Evolutionary conservation across 1,139 yeast species (phyloP).

Genomic region (Groenewaldozyma sp.): DNA sequence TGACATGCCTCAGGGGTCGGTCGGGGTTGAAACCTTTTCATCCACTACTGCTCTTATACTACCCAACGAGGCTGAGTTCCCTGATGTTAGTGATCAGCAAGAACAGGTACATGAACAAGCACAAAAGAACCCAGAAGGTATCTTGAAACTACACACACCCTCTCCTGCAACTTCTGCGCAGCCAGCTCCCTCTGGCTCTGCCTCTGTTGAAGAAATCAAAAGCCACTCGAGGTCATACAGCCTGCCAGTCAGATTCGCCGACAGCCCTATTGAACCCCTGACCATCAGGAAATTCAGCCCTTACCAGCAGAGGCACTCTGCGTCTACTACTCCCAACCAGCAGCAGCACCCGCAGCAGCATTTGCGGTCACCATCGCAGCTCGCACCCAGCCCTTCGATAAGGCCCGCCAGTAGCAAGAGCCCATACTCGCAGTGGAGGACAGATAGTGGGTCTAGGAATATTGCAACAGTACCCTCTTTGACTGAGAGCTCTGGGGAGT

Average conservation of each 20-base stretch:
- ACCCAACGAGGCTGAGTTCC: neutral
- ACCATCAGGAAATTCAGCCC: neutral
- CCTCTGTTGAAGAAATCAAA: no score
- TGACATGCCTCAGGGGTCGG: neutral
- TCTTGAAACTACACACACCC: no score
- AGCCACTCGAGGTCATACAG: neutral
- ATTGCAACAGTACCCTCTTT: no score
- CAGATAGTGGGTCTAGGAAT: neutral
- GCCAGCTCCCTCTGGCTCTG: no score
- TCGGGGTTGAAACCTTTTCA: neutral
- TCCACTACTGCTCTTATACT: neutral
- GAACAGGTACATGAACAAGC: no score
- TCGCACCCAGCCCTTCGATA: constrained; percentile 2
- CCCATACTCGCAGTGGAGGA: neutral
- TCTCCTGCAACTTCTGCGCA: no score
- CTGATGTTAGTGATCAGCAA: neutral
- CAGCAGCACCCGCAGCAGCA: no score
- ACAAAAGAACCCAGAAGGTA: no score
- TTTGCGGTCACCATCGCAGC: neutral
- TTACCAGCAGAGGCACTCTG: no score
- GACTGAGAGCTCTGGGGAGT: no score
- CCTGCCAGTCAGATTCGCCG: neutral
- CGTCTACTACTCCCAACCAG: no score
- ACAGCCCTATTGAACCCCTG: neutral
- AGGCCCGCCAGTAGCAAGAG: constrained; percentile 1